Conservation (phyloP, 331 rosid species). For the Quercus tomentella region DNA sequence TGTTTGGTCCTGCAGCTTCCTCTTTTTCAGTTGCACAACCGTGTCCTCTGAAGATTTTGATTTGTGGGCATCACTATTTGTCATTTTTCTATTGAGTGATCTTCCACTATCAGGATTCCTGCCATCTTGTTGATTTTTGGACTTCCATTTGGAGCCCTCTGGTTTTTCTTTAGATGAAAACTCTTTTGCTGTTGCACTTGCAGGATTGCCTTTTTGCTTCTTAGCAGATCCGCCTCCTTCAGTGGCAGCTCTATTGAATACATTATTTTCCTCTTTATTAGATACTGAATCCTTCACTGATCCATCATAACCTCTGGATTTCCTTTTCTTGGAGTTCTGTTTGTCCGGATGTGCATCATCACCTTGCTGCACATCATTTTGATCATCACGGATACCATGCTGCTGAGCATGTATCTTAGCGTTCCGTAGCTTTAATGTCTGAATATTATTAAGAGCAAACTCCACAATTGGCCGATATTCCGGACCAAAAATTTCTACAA, state of each 20-base stretch:
- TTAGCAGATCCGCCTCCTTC: slow-evolving; percentile 33
- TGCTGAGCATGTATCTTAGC: slow-evolving; percentile 51
- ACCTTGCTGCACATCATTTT: slow-evolving; percentile 3
- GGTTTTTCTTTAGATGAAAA: slow-evolving; percentile 13
- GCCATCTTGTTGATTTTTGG: slow-evolving; percentile 27
- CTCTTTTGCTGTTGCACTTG: slow-evolving; percentile 11
- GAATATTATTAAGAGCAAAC: slow-evolving; percentile 91
- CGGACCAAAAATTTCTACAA: slow-evolving; percentile 77
- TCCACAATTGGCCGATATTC: slow-evolving; percentile 89
- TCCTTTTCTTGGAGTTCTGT: slow-evolving; percentile 42
- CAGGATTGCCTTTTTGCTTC: slow-evolving; percentile 46
- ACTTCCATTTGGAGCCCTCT: slow-evolving; percentile 27
- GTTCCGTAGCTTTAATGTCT: slow-evolving; percentile 59
- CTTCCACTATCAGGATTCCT: slow-evolving; percentile 22
- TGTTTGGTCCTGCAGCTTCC: slow-evolving; percentile 46
- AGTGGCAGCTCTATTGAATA: slow-evolving; percentile 24
- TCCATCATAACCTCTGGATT: slow-evolving; percentile 33
- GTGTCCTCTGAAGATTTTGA: slow-evolving; percentile 21
- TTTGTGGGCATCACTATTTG: slow-evolving; percentile 11
- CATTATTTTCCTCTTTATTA: slow-evolving; percentile 17
- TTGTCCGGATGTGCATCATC: slow-evolving; percentile 20
- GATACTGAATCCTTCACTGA: slow-evolving; percentile 21
- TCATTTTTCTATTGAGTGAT: slow-evolving; percentile 6
- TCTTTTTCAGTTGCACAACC: slow-evolving; percentile 35
- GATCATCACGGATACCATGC: slow-evolving; percentile 22